Percentiles rank a stretch among this genome's conserved stretches.
Conservation (phyloP, 116 monocot genomes). For the Posidonia oceanica region DNA sequence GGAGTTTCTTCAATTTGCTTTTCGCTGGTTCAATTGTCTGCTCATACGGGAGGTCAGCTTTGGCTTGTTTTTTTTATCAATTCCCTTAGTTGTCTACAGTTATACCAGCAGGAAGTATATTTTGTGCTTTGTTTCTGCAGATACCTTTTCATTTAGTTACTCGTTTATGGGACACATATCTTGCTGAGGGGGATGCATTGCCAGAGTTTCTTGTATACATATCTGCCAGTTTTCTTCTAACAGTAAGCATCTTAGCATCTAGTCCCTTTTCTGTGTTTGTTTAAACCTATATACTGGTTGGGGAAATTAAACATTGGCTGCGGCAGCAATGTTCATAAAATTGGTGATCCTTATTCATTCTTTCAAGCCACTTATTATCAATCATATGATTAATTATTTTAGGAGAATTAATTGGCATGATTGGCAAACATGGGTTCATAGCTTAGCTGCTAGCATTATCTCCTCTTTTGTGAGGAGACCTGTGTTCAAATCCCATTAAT, state of each 20-base stretch:
- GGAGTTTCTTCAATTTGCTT: conserved; percentile 99
- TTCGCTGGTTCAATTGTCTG: conserved; percentile 99
- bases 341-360: too few relatives aligned
- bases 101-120: not conserved
- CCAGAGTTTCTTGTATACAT: conserved; percentile 99
- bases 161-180: conserved; percentile 96
- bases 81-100: not conserved
- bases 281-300: too few relatives aligned
- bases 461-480: too few relatives aligned
- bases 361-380: too few relatives aligned
- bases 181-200: conserved; percentile 94
- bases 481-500: too few relatives aligned
- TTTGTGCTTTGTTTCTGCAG: conserved; percentile 19
- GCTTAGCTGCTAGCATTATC: too few relatives aligned
- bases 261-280: too few relatives aligned
- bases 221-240: conserved; percentile 92
- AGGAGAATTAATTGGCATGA: too few relatives aligned
- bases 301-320: too few relatives aligned
- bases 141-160: conserved; percentile 92
- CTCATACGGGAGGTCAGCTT: conserved; percentile 87
- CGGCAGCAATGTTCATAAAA: too few relatives aligned
- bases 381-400: too few relatives aligned
- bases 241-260: conserved; percentile 29
- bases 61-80: not conserved
- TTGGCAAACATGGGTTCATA: too few relatives aligned